Evolutionary conservation across 495 filamentous ascomycete species (phyloP), one percentile per base, ranked within the genome.

Genomic region (Penicillium ucsense): DNA sequence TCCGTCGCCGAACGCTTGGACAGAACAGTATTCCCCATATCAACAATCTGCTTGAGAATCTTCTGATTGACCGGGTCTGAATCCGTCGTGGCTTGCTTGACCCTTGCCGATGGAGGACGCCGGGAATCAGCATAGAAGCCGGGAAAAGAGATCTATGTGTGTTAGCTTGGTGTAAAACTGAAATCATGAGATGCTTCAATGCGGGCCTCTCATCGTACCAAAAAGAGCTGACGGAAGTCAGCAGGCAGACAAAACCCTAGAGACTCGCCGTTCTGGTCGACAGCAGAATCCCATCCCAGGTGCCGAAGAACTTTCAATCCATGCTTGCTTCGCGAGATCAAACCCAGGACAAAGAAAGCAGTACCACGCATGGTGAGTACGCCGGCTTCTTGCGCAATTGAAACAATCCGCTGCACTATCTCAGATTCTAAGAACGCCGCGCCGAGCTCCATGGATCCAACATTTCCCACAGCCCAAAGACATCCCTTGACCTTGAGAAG

Each of bases 381-480:
- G 50, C 88, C 83, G 36, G 90, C 89, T 50, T 70, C 72, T 56
- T 94, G 82, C 3, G 92, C 94, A 61, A 98, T 95, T 54, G 77
- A 70, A 45, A 96, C 80, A 38, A 97, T 89, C 47, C 81, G 77
- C 58, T 82, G 76, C 29, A 96, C 86, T 31, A 96, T 87, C 48
- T 95, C 86, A 38, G 81, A 81, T 45, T 83, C 83, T 3, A 98
- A 74, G 64, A 98, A 98, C 0, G 88, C 86, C 0, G 89, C 92
- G 2, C 94, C 92, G 31, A 96, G 80, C 55, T 95, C 90, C 94
- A 98, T 98, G 3, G 89, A 95, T 1, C 92, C 92, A 40, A 98
- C 89, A 58, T 98, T 98, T 29, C 94, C 92, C 6, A 98, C 88
- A 0, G 92, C 92, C 92, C 92, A 98, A 12, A 98, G 76, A 59